Conservation (phyloP, 176 grass and related monocot genomes). For the barley (Hordeum vulgare) region DNA sequence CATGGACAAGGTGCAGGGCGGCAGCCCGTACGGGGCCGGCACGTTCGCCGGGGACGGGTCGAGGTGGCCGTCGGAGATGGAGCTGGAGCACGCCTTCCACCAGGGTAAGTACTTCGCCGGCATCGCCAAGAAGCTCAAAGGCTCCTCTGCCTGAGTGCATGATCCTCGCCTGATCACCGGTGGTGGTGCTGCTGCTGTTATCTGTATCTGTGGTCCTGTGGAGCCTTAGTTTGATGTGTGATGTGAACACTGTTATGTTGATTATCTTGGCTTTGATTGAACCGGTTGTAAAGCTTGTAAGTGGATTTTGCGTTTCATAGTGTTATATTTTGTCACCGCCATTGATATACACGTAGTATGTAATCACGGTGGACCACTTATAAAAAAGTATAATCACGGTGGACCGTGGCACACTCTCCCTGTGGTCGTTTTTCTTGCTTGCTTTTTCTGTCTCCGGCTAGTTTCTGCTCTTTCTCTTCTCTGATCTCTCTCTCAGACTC, state of each 20-base stretch:
- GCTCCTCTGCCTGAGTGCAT: constrained; percentile 29
- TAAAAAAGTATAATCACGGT: no score
- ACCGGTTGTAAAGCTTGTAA: constrained; percentile 11
- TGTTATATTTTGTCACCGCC: background rate
- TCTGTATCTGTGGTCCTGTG: background rate
- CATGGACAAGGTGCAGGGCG: constrained; percentile 58
- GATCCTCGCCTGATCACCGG: background rate
- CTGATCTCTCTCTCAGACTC: no score
- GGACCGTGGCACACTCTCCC: no score
- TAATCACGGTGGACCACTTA: no score
- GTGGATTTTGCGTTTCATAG: background rate
- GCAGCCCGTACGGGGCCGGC: constrained; percentile 57
- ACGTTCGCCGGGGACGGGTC: constrained; percentile 74
- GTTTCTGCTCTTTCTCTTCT: no score
- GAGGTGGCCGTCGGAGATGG: constrained; percentile 52
- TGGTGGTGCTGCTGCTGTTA: background rate
- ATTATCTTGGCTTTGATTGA: background rate
- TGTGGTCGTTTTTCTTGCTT: no score
- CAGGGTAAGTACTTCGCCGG: constrained; percentile 81
- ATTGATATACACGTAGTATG: background rate
- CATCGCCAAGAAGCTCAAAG: constrained; percentile 78
- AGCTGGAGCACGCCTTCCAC: constrained; percentile 88
- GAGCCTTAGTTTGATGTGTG: background rate
- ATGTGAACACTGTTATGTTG: background rate
- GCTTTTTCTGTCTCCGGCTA: no score